phyloP scores from a whole-genome alignment of 345 rosid species.

The Lumnitzera racemosa region DNA sequence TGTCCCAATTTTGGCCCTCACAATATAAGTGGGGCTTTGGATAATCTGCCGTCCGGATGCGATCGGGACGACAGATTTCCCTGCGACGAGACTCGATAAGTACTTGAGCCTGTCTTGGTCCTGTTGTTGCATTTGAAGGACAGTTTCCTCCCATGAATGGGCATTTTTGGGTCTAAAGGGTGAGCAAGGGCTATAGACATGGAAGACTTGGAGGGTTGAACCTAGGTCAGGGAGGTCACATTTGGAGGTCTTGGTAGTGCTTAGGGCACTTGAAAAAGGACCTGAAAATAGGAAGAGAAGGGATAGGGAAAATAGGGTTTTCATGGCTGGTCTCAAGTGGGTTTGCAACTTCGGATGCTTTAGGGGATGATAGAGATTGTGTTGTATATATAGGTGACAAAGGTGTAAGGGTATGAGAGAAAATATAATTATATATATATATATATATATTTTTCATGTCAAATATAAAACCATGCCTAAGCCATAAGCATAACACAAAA shows the following conservation, averaged over 20 bases:
- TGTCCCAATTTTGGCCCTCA: conserved; percentile 22
- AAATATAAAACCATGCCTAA: too few relatives aligned
- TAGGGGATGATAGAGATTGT: too few relatives aligned
- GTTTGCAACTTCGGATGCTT: too few relatives aligned
- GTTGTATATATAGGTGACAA: too few relatives aligned
- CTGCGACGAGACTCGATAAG: conserved; percentile 66
- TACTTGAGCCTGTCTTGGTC: conserved; percentile 70
- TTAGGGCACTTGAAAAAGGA: conserved; percentile 15
- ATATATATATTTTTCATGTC: too few relatives aligned
- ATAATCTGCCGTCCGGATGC: conserved; percentile 23
- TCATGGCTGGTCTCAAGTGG: too few relatives aligned
- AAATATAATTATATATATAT: too few relatives aligned
- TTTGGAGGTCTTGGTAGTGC: conserved; percentile 27
- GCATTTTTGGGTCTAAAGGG: conserved; percentile 54
- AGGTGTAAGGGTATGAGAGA: too few relatives aligned
- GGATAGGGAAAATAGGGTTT: not conserved
- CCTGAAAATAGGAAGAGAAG: conserved; percentile 17
- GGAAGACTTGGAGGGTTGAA: conserved; percentile 69
- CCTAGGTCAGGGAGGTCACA: conserved; percentile 39
- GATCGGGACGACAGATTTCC: conserved; percentile 45
- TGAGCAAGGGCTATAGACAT: conserved; percentile 67
- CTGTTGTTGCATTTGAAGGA: conserved; percentile 53
- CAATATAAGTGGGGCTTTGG: conserved; percentile 27
- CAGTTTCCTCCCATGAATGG: conserved; percentile 76
- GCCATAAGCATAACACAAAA: too few relatives aligned